Conservation (phyloP, 768 basidiomycete genomes). For the Lactarius hengduanensis region DNA sequence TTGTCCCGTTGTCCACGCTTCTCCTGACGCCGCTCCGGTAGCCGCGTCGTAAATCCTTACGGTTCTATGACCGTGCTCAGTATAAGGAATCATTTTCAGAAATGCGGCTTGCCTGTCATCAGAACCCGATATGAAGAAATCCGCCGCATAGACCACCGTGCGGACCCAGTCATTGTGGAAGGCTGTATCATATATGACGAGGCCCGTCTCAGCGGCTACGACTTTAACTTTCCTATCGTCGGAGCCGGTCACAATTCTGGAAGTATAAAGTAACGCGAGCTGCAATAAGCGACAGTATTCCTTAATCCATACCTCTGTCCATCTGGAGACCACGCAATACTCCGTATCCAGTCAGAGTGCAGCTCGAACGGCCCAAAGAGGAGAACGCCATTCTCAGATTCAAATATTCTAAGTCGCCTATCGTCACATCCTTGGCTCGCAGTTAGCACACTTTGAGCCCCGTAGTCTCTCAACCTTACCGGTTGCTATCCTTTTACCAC, state of each 20-base stretch:
- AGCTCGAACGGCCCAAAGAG: constrained; percentile 26
- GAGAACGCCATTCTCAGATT: constrained; percentile 30
- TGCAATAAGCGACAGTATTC: background rate
- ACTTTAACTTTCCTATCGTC: constrained; percentile 24
- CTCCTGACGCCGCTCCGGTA: constrained; percentile 12
- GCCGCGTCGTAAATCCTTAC: constrained; percentile 21
- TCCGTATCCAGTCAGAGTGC: constrained; percentile 27
- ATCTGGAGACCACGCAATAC: constrained; percentile 35
- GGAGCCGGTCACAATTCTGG: constrained; percentile 20
- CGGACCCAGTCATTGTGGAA: constrained; percentile 23
- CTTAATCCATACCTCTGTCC: constrained; percentile 8
- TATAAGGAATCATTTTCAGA: background rate
- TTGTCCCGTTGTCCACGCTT: constrained; percentile 22
- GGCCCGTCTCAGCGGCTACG: constrained; percentile 9
- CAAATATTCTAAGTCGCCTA: constrained; percentile 31
- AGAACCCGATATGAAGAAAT: constrained; percentile 17
- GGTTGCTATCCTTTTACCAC: constrained; percentile 23
- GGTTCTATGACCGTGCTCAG: constrained; percentile 10
- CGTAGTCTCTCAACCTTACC: background rate
- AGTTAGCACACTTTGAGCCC: background rate
- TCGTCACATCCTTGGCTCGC: constrained; percentile 24
- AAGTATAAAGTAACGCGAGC: background rate
- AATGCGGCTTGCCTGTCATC: constrained; percentile 9
- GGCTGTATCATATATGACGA: constrained; percentile 12
- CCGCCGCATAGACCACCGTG: constrained; percentile 5